These are phyloP conservation scores for Candida vartiovaarae DNA, from an alignment of 805 yeast species.

Conservation along the genomic window DNA sequence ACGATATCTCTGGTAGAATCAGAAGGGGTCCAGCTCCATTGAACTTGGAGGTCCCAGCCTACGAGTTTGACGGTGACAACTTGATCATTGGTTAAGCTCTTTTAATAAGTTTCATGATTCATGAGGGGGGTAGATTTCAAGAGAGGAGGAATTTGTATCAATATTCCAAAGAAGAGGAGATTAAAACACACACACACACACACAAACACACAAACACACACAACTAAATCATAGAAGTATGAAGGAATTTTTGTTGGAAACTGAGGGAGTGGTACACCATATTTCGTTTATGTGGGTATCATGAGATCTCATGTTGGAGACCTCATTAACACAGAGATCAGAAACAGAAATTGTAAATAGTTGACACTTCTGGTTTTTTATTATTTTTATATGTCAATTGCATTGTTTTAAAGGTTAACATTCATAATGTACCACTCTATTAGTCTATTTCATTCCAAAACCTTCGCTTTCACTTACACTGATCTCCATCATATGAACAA, in stretches of 20 bases:
- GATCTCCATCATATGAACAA: constrained; percentile 48
- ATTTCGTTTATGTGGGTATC: neutral
- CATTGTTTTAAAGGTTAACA: constrained; percentile 8
- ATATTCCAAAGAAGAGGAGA: constrained; percentile 1
- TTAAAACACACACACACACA: constrained; percentile 2
- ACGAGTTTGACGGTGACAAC: constrained; percentile 80
- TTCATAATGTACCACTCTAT: too few species aligned
- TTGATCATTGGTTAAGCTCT: constrained; percentile 71
- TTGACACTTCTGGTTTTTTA: constrained; percentile 14
- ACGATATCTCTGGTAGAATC: constrained; percentile 99
- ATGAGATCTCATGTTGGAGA: neutral
- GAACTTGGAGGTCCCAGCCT: constrained; percentile 93
- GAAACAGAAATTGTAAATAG: constrained; percentile 16
- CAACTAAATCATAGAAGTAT: constrained; percentile 1
- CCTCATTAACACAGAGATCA: constrained; percentile 7
- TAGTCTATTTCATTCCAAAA: constrained; percentile 49
- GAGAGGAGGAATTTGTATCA: neutral
- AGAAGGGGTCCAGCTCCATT: constrained; percentile 99
- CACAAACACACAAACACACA: constrained; percentile 1
- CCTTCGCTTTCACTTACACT: constrained; percentile 83
- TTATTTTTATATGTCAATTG: constrained; percentile 7
- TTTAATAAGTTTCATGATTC: neutral
- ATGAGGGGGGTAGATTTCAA: neutral
- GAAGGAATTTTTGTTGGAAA: neutral
- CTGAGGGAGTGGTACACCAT: neutral